These are phyloP conservation scores for Lepidium didymum DNA, from an alignment of 345 rosid species.

Conservation along the genomic window DNA sequence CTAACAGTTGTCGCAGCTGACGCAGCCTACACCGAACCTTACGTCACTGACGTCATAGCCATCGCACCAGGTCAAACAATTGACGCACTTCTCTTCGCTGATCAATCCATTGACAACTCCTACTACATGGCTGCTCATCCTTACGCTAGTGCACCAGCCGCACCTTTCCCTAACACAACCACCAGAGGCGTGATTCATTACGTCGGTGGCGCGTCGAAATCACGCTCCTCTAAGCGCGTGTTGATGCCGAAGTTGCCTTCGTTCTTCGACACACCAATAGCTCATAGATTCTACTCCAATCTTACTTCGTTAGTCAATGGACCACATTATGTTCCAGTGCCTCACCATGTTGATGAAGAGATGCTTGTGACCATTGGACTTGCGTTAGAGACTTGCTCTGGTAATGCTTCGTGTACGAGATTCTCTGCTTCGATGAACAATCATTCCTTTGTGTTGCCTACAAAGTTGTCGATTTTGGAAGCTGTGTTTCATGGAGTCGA, in stretches of 20 bases:
- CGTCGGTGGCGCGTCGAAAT: conserved; percentile 20
- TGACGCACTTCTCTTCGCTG: conserved; percentile 55
- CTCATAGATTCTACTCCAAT: conserved; percentile 50
- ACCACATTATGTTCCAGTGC: conserved; percentile 63
- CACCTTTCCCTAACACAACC: conserved; percentile 42
- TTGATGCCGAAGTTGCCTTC: conserved; percentile 65
- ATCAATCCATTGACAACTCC: conserved; percentile 55
- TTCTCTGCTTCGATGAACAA: conserved; percentile 79
- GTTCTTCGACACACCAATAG: conserved; percentile 61
- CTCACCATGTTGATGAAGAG: conserved; percentile 49
- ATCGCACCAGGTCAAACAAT: conserved; percentile 72
- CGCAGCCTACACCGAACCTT: conserved; percentile 60
- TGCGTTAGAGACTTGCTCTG: conserved; percentile 38
- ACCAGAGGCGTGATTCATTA: conserved; percentile 61
- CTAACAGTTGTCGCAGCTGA: conserved; percentile 72
- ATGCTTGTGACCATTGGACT: conserved; percentile 70
- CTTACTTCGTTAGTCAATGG: conserved; percentile 38
- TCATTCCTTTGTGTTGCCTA: conserved; percentile 49
- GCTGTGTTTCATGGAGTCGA: conserved; percentile 44
- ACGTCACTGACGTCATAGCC: conserved; percentile 52
- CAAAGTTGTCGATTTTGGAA: conserved; percentile 46
- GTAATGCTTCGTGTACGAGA: conserved; percentile 45
- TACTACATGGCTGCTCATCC: conserved; percentile 78
- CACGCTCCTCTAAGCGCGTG: conserved; percentile 21
- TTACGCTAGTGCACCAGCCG: conserved; percentile 39